Evolutionary conservation across 805 yeast species (phyloP).

Genomic region (Kregervanrija delftensis): DNA sequence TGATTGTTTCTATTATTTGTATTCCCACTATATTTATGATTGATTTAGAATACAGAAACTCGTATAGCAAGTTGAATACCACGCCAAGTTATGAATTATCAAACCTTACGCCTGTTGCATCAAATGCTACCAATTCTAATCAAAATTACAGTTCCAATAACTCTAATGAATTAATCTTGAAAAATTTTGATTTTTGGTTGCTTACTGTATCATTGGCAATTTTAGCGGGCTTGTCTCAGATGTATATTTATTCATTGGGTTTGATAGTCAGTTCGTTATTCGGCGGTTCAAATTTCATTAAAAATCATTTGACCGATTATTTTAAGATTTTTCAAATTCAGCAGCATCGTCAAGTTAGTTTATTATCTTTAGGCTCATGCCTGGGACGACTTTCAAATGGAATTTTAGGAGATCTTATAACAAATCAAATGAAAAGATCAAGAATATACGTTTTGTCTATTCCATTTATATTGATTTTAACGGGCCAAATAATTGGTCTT

Average conservation of each 20-base stretch:
- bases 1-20: constrained; percentile 36
- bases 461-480: constrained; percentile 41
- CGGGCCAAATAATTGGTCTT: constrained; percentile 46
- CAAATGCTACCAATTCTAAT: too few relatives aligned
- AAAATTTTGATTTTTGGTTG: constrained; percentile 38
- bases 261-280: constrained; percentile 52
- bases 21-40: constrained; percentile 39
- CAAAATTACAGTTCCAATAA: too few relatives aligned
- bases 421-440: constrained; percentile 32
- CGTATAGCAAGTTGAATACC: constrained; percentile 5
- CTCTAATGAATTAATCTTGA: constrained; percentile 15
- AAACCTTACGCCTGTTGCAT: constrained; percentile 1
- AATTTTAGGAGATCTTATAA: constrained; percentile 51
- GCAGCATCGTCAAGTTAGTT: constrained; percentile 68
- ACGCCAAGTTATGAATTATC: not conserved
- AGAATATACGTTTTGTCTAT: constrained; percentile 43
- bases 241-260: constrained; percentile 71
- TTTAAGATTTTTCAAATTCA: constrained; percentile 34
- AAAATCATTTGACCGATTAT: constrained; percentile 10
- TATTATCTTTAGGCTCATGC: constrained; percentile 64
- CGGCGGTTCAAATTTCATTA: constrained; percentile 16
- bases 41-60: constrained; percentile 29
- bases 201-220: constrained; percentile 46
- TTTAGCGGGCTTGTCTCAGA: constrained; percentile 62
- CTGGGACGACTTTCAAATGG: constrained; percentile 62